Conservation (phyloP, 2,329 filamentous ascomycete genomes). For the Botryotinia calthae region DNA sequence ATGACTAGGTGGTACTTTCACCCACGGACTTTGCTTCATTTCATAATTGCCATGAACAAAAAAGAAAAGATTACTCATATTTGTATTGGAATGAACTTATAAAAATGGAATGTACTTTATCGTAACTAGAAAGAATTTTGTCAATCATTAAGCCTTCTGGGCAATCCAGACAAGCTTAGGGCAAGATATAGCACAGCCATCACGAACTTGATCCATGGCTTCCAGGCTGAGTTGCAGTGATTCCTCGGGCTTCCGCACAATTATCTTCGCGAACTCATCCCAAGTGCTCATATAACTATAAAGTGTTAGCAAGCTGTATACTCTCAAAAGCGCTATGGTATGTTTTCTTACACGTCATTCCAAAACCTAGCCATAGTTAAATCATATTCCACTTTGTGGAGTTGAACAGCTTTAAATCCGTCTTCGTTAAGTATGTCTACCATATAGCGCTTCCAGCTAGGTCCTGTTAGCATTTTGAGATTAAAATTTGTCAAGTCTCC, state of each 20-base stretch:
- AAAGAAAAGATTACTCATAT: neutral
- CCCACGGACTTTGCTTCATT: neutral
- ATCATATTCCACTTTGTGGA: neutral
- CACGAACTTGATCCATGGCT: neutral
- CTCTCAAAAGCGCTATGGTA: fast-evolving
- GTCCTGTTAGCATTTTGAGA: neutral
- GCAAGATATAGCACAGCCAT: neutral
- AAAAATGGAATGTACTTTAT: neutral
- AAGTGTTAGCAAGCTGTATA: neutral
- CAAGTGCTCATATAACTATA: neutral
- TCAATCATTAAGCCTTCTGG: neutral
- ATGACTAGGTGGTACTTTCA: neutral
- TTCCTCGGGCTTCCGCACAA: neutral
- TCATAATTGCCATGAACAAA: neutral
- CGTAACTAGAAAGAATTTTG: too few species aligned
- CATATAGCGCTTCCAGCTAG: neutral
- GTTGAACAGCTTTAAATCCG: neutral
- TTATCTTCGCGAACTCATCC: neutral
- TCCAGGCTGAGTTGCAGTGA: neutral
- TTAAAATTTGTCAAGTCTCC: neutral
- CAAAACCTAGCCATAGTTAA: neutral
- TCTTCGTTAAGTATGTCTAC: neutral
- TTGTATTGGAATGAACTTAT: neutral
- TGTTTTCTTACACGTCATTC: neutral
- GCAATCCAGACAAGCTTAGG: neutral